A percentile compares a stretch with the other conserved stretches of the same genome.
phyloP scores from a whole-genome alignment of 2,329 filamentous ascomycete species.

The Biscogniauxia mediterranea region DNA sequence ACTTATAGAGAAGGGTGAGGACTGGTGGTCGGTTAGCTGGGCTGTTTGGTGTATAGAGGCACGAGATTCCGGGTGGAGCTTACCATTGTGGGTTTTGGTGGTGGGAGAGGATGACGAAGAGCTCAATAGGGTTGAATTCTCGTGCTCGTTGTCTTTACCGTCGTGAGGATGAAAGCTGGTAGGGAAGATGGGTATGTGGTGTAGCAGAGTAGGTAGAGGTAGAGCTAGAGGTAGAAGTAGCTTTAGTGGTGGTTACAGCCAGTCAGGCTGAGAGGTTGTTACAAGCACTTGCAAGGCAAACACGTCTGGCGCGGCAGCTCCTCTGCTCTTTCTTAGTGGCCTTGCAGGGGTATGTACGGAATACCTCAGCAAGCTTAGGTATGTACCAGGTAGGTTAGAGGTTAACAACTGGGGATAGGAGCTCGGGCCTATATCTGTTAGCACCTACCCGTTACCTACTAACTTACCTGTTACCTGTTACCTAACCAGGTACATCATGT shows the following conservation, averaged over 20 bases:
- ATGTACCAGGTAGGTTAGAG: not conserved
- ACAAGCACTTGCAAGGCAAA: conserved; percentile 20
- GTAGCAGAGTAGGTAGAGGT: not conserved
- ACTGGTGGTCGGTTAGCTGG: conserved; percentile 49
- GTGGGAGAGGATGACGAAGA: conserved; percentile 10
- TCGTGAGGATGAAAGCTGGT: not conserved
- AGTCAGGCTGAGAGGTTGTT: conserved; percentile 9
- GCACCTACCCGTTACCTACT: no score
- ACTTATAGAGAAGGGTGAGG: conserved; percentile 96
- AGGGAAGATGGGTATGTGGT: not conserved
- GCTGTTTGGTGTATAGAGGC: conserved; percentile 27
- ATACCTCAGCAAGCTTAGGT: no score
- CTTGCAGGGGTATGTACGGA: conserved; percentile 2
- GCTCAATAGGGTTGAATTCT: conserved; percentile 1
- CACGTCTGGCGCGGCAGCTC: conserved; percentile 25
- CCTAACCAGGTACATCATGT: no score
- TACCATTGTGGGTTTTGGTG: conserved; percentile 31
- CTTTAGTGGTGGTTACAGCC: conserved; percentile 1
- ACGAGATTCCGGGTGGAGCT: conserved; percentile 19
- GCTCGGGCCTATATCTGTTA: conserved; percentile 21
- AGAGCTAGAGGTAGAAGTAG: conserved; percentile 24
- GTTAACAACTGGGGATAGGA: not conserved
- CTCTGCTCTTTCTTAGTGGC: conserved; percentile 10
- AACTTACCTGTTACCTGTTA: no score
- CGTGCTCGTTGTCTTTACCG: not conserved